Base-by-base conservation (phyloP, 306 rosid genomes). In the Dalbergia oliveri region DNA sequence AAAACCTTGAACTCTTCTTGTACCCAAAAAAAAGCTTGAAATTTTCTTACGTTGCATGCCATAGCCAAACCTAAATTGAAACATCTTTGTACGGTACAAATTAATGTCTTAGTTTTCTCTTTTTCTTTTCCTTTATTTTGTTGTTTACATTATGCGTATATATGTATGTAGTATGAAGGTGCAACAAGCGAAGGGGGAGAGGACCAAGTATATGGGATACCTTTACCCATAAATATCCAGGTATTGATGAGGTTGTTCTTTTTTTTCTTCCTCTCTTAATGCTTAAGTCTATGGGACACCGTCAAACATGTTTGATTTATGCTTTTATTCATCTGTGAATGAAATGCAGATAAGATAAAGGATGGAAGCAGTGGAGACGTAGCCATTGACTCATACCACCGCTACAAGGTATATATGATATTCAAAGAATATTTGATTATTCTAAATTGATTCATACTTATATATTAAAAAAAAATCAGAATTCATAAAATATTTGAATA, bases 171-270 rank as follows among this genome's bases (percentile, higher is more conserved):
- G 86, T 89, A 72, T 8, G 93, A 89, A 78, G 96, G 93, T 47
- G 90, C 87, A 72, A 89, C 90, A 49, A 80, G 33, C 1, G 84
- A 86, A 45, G 89, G 81, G 93, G 93, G 11, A 86, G 81, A 84
- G 93, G 90, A 39, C 84, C 89, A 31, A 86, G 87, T 69, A 81
- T 89, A 63, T 91, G 31, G 31, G 31, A 26, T 26, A 26, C 31
- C 31, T 26, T 26, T 2, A 26, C 31, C 3, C 31, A 26, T 66
- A 75, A 69, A 57, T 50, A 78, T 49, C 80, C 90, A 23, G 72
- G 82, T 66, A 62, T 6, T 0, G 11, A 7, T 41, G 18, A 3
- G 62, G 18, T 11, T 26, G 41, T 21, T 5, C 5, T 60, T n/a
- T 19, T 62, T 43, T 13, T 0, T 3, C 0, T 6, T 61, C 6